Evolutionary conservation across 306 rosid species (phyloP).

Genomic region (Quercus aquifolioides): DNA sequence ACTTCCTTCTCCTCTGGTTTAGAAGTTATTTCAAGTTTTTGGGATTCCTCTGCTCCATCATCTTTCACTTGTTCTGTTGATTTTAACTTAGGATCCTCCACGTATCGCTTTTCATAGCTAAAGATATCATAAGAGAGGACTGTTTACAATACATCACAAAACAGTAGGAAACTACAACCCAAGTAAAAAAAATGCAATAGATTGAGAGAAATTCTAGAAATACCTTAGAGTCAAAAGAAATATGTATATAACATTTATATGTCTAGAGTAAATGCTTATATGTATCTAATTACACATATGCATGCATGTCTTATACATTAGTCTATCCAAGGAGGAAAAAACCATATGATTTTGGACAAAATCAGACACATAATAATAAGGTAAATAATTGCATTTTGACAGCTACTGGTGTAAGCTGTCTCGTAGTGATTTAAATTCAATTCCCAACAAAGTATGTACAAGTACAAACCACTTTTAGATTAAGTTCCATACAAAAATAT

Average conservation of each 20-base stretch:
- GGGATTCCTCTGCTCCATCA: conserved; percentile 31
- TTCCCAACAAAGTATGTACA: conserved; percentile 1
- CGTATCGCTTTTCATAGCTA: conserved; percentile 58
- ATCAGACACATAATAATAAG: not conserved
- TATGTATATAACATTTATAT: too few relatives aligned
- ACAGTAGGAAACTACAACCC: conserved; percentile 12
- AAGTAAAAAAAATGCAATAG: not conserved
- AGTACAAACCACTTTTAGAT: not conserved
- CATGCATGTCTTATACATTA: not conserved
- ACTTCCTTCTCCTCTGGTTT: conserved; percentile 37
- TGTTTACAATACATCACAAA: conserved; percentile 6
- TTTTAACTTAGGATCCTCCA: conserved; percentile 42
- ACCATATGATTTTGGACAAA: not conserved
- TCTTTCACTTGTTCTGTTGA: conserved; percentile 35
- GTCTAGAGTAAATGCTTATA: not conserved
- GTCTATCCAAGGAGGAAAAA: too few relatives aligned
- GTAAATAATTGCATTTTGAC: conserved; percentile 1
- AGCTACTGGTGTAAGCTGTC: conserved; percentile 3
- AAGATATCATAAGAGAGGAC: conserved; percentile 17
- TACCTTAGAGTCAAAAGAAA: not conserved
- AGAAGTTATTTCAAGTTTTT: conserved; percentile 33
- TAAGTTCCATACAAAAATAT: not conserved
- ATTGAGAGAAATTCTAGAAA: conserved; percentile 3
- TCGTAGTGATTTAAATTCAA: not conserved
- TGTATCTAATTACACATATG: not conserved